These are phyloP conservation scores for Raffaelea albimanens DNA, from an alignment of 2,329 filamentous ascomycete genomes.

Conservation along the genomic window DNA sequence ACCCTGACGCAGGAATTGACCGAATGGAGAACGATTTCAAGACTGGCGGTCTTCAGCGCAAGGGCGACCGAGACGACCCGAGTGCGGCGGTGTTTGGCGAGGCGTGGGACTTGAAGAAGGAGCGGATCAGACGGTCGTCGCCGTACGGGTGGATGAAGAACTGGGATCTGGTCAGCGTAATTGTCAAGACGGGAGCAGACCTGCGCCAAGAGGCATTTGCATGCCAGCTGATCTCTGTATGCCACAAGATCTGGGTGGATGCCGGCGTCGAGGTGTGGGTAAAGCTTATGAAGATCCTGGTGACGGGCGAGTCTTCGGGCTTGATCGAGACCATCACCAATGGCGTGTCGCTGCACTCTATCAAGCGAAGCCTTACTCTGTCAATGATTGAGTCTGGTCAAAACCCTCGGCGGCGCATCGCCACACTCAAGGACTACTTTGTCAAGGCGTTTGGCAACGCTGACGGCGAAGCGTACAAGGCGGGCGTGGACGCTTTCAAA, in stretches of 20 bases:
- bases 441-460: conserved; percentile 67
- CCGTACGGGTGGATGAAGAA: conserved; percentile 86
- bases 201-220: conserved; percentile 79
- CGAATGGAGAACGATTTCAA: conserved; percentile 87
- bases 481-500: conserved; percentile 70
- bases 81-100: conserved; percentile 81
- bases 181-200: conserved; percentile 79
- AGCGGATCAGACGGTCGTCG: conserved; percentile 72
- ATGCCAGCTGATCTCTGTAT: conserved; percentile 74
- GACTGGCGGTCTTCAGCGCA: conserved; percentile 71
- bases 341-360: conserved; percentile 75
- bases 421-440: conserved; percentile 74
- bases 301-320: conserved; percentile 75
- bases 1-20: conserved; percentile 64
- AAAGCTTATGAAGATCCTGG: conserved; percentile 77
- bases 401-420: conserved; percentile 66
- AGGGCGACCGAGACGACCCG: conserved; percentile 75
- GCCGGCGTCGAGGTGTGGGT: conserved; percentile 74
- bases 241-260: conserved; percentile 73
- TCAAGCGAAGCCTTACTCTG: conserved; percentile 73
- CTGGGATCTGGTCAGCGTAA: conserved; percentile 80
- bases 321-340: conserved; percentile 85
- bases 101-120: conserved; percentile 76
- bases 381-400: conserved; percentile 62
- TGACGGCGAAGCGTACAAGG: conserved; percentile 58